Evolutionary conservation across 164 flowering plant species (phyloP).

Genomic region (Stephania cephalantha): DNA sequence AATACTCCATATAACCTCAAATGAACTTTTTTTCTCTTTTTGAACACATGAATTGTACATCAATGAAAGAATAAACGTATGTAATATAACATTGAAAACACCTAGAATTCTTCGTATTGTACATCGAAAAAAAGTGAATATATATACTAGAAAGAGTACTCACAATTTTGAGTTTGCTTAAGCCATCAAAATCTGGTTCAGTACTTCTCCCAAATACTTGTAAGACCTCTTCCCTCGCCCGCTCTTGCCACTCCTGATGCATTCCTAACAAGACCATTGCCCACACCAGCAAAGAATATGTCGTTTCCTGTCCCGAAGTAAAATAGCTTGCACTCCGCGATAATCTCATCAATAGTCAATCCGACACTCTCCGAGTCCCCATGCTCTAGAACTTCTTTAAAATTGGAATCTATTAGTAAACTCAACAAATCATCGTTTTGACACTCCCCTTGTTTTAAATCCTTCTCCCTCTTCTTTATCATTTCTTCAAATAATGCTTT

Average conservation of each 20-base stretch:
- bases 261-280: slow-evolving; percentile 12
- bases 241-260: slow-evolving; percentile 13
- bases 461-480: slow-evolving; percentile 18
- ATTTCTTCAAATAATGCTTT: slow-evolving; percentile 2
- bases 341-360: slow-evolving; percentile 14
- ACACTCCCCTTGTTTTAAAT: neutral
- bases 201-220: slow-evolving; percentile 9
- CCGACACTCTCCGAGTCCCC: neutral
- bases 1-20: no score
- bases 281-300: slow-evolving; percentile 14
- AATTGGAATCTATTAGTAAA: slow-evolving; percentile 17
- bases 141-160: slow-evolving; percentile 1
- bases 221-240: slow-evolving; percentile 15
- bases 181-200: slow-evolving; percentile 14
- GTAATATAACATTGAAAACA: no score
- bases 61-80: no score
- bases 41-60: no score
- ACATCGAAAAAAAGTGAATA: neutral
- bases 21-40: no score
- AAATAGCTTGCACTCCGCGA: slow-evolving; percentile 21
- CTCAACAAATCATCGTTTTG: slow-evolving; percentile 18
- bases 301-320: slow-evolving; percentile 18
- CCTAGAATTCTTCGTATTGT: no score
- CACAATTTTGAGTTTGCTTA: slow-evolving; percentile 18
- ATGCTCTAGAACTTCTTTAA: slow-evolving; percentile 8